Evolutionary conservation across 2,329 filamentous ascomycete species (phyloP).

Genomic region (Emmonsia crescens): DNA sequence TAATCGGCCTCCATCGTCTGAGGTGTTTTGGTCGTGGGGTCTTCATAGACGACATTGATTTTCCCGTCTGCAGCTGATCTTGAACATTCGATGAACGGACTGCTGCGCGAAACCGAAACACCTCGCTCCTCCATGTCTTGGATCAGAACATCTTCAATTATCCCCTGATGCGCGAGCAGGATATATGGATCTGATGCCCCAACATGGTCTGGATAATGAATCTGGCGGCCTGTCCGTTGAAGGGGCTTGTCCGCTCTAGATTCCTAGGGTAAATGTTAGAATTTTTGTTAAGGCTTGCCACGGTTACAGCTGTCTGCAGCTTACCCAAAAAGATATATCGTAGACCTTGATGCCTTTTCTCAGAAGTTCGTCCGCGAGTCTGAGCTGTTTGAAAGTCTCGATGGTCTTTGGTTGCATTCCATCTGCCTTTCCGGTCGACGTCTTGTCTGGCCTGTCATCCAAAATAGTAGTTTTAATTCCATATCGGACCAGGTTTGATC

Average conservation of each 20-base stretch:
- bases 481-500: constrained; percentile 49
- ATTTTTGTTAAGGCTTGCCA: neutral
- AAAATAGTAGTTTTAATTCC: constrained; percentile 40
- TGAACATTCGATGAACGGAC: constrained; percentile 49
- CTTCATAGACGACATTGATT: constrained; percentile 34
- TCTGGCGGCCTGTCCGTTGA: constrained; percentile 52
- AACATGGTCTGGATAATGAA: constrained; percentile 52
- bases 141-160: constrained; percentile 61
- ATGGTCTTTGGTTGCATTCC: constrained; percentile 69
- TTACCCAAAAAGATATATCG: constrained; percentile 64
- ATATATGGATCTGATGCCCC: constrained; percentile 45
- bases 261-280: constrained; percentile 14
- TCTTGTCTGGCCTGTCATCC: constrained; percentile 50
- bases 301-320: constrained; percentile 10
- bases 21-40: constrained; percentile 22
- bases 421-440: constrained; percentile 57
- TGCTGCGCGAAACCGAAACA: constrained; percentile 52
- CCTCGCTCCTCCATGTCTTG: constrained; percentile 57
- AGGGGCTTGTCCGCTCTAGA: constrained; percentile 41
- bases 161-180: constrained; percentile 56
- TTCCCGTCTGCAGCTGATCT: constrained; percentile 28
- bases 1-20: constrained; percentile 1
- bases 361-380: constrained; percentile 57
- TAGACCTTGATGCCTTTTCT: constrained; percentile 59
- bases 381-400: constrained; percentile 63